Conservation (phyloP, 768 basidiomycete species). For the Lentinula guzmanii region DNA sequence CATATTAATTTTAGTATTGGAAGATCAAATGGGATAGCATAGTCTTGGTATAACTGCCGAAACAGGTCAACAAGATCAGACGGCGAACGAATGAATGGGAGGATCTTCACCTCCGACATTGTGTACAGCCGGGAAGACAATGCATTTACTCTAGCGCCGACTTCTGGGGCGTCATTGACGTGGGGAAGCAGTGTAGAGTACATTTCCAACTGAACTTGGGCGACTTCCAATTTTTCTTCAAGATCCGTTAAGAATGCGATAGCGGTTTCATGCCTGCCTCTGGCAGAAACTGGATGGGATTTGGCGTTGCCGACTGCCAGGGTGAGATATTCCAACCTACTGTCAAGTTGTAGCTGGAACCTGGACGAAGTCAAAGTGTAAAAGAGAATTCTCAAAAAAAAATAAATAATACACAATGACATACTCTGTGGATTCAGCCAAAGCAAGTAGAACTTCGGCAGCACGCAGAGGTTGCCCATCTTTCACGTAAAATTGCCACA, state of each 20-base stretch:
- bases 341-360: constrained; percentile 61
- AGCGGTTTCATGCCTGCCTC: constrained; percentile 80
- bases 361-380: constrained; percentile 24
- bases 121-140: constrained; percentile 60
- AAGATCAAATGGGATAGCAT: constrained; percentile 82
- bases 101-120: constrained; percentile 67
- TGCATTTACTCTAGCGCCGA: constrained; percentile 56
- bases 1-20: constrained; percentile 83
- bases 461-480: constrained; percentile 83
- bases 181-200: constrained; percentile 62
- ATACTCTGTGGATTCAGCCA: constrained; percentile 84
- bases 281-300: constrained; percentile 78
- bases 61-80: background rate
- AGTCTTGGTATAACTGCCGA: constrained; percentile 76
- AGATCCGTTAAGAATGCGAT: constrained; percentile 92
- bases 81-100: background rate
- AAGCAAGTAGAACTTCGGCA: constrained; percentile 73
- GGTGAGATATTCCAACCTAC: constrained; percentile 86
- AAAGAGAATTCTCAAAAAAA: background rate
- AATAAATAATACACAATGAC: constrained; percentile 19
- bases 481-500: constrained; percentile 98
- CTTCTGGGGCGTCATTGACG: constrained; percentile 52
- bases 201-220: constrained; percentile 94
- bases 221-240: constrained; percentile 96
- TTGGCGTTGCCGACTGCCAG: constrained; percentile 95